Evolutionary conservation across 192 early-diverging fungal genomes (phyloP).

Genomic region (Coemansia pectinata): DNA sequence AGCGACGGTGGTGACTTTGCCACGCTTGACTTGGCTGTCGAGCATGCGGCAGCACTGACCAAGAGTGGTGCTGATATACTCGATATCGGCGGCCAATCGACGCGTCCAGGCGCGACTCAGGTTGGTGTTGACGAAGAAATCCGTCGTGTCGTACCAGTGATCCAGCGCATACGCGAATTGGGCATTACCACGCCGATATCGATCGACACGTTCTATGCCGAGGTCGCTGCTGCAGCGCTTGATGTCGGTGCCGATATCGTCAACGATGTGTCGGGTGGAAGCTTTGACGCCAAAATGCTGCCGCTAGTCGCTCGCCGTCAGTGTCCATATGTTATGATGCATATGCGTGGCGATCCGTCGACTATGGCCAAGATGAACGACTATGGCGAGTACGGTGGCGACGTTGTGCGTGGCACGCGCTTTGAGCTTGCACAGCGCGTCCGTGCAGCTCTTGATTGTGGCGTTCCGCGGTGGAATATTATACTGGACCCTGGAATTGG

Average conservation of each 20-base stretch:
- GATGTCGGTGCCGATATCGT: slow-evolving; percentile 89
- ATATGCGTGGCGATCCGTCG: slow-evolving; percentile 92
- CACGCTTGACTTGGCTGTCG: slow-evolving; percentile 64
- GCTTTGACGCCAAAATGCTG: slow-evolving; percentile 77
- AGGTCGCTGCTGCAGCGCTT: slow-evolving; percentile 84
- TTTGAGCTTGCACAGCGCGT: slow-evolving; percentile 68
- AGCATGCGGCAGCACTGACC: slow-evolving; percentile 67
- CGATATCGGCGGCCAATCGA: slow-evolving; percentile 95
- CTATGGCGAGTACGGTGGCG: slow-evolving; percentile 68
- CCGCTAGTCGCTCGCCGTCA: slow-evolving; percentile 71
- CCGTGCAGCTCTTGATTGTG: slow-evolving; percentile 69
- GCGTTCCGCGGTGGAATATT: slow-evolving; percentile 95
- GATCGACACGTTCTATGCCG: slow-evolving; percentile 88
- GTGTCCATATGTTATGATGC: slow-evolving; percentile 92
- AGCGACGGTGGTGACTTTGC: slow-evolving; percentile 84
- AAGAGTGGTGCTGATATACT: slow-evolving; percentile 85
- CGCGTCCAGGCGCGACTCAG: slow-evolving; percentile 81
- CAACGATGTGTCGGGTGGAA: slow-evolving; percentile 95
- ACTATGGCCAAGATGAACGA: slow-evolving; percentile 79
- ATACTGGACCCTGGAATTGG: slow-evolving; percentile 97
- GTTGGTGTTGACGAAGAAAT: slow-evolving; percentile 76
- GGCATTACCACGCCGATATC: slow-evolving; percentile 74
- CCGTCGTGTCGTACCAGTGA: slow-evolving; percentile 82
- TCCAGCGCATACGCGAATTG: slow-evolving; percentile 68
- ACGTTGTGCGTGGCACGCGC: slow-evolving; percentile 72